A percentile compares a stretch with the other conserved stretches of the same genome.
These are phyloP conservation scores for Backusella westeae DNA, from an alignment of 192 early-diverging fungal species.

Conservation along the genomic window DNA sequence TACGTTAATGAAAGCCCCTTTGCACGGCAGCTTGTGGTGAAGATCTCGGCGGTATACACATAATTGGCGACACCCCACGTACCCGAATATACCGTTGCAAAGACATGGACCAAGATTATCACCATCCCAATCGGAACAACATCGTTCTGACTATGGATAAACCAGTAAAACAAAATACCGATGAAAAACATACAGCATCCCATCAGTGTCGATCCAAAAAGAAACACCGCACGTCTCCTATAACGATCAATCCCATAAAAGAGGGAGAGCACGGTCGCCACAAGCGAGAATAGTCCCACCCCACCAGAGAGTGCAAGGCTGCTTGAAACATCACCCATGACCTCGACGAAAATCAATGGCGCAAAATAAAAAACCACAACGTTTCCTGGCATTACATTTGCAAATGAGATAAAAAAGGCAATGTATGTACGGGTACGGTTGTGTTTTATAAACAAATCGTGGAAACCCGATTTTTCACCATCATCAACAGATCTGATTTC, in stretches of 20 bases:
- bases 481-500: slow-evolving; percentile 55
- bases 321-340: slow-evolving; percentile 16
- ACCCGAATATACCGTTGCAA: slow-evolving; percentile 21
- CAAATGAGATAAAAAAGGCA: slow-evolving; percentile 64
- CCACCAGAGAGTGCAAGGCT: slow-evolving; percentile 24
- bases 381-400: slow-evolving; percentile 77
- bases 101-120: slow-evolving; percentile 27
- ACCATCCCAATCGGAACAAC: slow-evolving; percentile 5
- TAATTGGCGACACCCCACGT: slow-evolving; percentile 25
- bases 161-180: slow-evolving; percentile 35
- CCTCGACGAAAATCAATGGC: slow-evolving; percentile 43
- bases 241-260: slow-evolving; percentile 65
- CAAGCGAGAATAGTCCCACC: slow-evolving; percentile 56
- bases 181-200: slow-evolving; percentile 59
- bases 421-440: slow-evolving; percentile 58
- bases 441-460: slow-evolving; percentile 53
- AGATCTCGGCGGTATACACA: slow-evolving; percentile 23
- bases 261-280: slow-evolving; percentile 79
- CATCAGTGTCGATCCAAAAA: slow-evolving; percentile 67
- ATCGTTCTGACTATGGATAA: slow-evolving; percentile 1
- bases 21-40: slow-evolving; percentile 30
- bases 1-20: slow-evolving; percentile 28
- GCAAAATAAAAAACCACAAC: slow-evolving; percentile 63
- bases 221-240: slow-evolving; percentile 72
- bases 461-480: slow-evolving; percentile 48